Evolutionary conservation across 1,139 yeast genomes (phyloP), one percentile per base, ranked within the genome.

Genomic region (Candida gigantensis): DNA sequence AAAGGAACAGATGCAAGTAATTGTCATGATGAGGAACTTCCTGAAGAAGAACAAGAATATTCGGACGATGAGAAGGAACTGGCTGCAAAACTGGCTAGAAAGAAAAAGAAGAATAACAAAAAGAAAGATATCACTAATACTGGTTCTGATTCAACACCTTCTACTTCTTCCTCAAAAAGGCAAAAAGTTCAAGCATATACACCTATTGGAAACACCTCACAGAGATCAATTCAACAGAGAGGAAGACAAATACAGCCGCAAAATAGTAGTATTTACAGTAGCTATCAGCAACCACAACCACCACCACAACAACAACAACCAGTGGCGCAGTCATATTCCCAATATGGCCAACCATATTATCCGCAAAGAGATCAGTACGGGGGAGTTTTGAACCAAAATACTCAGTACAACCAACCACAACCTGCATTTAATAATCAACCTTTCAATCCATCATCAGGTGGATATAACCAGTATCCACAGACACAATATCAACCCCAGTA

Each of bases 1-100:
- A 89, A 84, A 52, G 98, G 97, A 10, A 83, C 92, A 1, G 99
- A 92, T 63, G 98, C 98, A 0, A 84, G 95, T 52, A 92, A 92
- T 50, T 82, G 88, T 55, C 86, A 88, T 55, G 98, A 92, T 58
- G 98, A 92, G 63, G 99, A 92, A 52, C 62, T 90, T 16, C 90
- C 96, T 0, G 87, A 80, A 49, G 95, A 85, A 27, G 97, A 92
- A 55, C 96, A 88, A 56, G 97, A 92, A 52, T 92, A 83, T 49
- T 87, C 96, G 1, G 97, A 92, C 54, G 97, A 92, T 60, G 97
- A 90, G 56, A 74, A 74, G 49, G 97, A 90, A 47, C 52, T 61
- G 50, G 75, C 73, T 9, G 74, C 76, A 3, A 79, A 78, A 51
- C 86, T 80, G 51, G 70, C 74, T 13, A 65, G 70, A 36, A 81